Evolutionary conservation across 192 early-diverging fungal species (phyloP), one percentile per base, ranked within the genome.

Genomic region (Martensiomyces pterosporus): DNA sequence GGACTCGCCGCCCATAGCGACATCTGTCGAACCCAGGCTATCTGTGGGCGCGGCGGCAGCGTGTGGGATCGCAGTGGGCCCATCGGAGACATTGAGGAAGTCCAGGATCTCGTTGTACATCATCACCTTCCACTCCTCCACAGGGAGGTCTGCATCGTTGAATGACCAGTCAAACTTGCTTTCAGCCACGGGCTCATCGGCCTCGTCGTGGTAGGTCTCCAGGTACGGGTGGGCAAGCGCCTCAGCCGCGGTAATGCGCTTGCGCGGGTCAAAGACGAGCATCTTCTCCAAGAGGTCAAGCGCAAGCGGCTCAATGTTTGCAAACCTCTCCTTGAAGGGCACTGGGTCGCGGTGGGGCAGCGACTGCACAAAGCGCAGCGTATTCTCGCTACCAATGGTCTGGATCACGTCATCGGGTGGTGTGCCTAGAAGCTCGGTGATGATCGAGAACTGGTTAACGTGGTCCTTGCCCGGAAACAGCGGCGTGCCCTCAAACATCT

Each of bases 401-500:
- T 87, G 76, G 57, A 96, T 86, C 29, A 96, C 87, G 68, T 92
- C 90, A 47, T 90, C 89, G 36, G 90, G 85, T 37, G 93, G 93
- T 24, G 89, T 93, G 25, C 93, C 93, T 23, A 96, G 80, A 21
- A 96, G 69, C 60, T 92, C 85, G 22, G 91, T 91, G 49, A 96
- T 93, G 52, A 92, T 92, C 1, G 93, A 92, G 62, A 96, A 96
- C 78, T 96, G 93, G 77, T 96, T 76, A 7, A 96, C 91, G 51
- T 96, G 64, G 56, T 97, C 93, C 60, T 89, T 92, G 39, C 93
- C 93, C 4, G 93, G 93, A 71, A 97, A 97, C 44, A 97, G 64
- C 27, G 93, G 91, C 55, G 86, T 93, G 52, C 88, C 91, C 67
- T 91, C 89, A n/a, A 97, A 67, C 92, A 97, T 93, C 72, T 97